phyloP scores from a whole-genome alignment of 768 basidiomycete species.

The Termitomyces titanicus region DNA sequence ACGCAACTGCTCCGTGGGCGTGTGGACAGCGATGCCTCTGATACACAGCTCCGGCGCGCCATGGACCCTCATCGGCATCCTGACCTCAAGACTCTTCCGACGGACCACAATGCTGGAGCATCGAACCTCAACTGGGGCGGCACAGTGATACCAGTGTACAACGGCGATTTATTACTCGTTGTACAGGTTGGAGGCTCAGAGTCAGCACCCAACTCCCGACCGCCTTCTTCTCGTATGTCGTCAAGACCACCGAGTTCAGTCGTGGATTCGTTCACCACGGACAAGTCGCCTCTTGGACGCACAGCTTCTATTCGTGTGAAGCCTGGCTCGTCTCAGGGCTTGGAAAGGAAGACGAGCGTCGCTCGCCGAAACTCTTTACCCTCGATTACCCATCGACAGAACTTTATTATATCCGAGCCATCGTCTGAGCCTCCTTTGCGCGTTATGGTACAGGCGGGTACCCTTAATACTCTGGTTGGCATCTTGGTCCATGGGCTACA shows the following conservation, averaged over 20 bases:
- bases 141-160: constrained; percentile 69
- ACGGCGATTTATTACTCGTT: constrained; percentile 70
- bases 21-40: constrained; percentile 64
- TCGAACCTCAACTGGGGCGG: constrained; percentile 51
- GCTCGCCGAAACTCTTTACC: constrained; percentile 77
- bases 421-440: constrained; percentile 70
- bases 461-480: constrained; percentile 68
- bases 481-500: constrained; percentile 76
- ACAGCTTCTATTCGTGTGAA: constrained; percentile 79
- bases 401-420: constrained; percentile 55
- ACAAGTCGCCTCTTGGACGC: constrained; percentile 46
- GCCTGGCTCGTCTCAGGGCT: constrained; percentile 58
- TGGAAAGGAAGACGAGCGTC: constrained; percentile 76
- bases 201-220: constrained; percentile 43
- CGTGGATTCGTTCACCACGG: constrained; percentile 31
- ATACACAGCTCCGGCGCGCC: constrained; percentile 54
- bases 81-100: constrained; percentile 28
- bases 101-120: constrained; percentile 29
- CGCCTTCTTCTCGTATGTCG: constrained; percentile 56
- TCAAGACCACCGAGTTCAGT: constrained; percentile 73
- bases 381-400: constrained; percentile 62
- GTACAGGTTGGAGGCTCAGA: constrained; percentile 55
- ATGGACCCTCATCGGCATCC: constrained; percentile 44
- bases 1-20: constrained; percentile 60
- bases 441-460: constrained; percentile 76